Evolutionary conservation across 352 stramenopile genomes (phyloP).

Genomic region (Phytopythium oedochilum): DNA sequence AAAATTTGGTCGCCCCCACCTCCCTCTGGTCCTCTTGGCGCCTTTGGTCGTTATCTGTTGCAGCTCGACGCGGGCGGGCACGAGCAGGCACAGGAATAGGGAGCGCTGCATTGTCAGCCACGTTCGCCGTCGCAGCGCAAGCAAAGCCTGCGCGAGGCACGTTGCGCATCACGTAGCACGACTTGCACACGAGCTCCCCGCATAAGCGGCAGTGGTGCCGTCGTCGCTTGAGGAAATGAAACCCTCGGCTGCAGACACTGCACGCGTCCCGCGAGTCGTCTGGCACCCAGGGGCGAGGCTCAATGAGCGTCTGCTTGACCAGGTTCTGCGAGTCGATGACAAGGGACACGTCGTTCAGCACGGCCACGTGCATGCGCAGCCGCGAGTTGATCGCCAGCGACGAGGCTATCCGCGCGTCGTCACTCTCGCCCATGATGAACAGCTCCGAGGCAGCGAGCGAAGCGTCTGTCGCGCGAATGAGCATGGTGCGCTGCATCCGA

Average conservation of each 20-base stretch:
- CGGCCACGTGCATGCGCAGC: conserved; percentile 38
- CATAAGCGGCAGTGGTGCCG: conserved; percentile 49
- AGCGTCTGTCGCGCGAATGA: conserved; percentile 25
- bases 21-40: not conserved
- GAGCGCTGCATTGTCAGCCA: conserved; percentile 1
- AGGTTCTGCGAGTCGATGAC: conserved; percentile 55
- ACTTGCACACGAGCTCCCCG: conserved; percentile 45
- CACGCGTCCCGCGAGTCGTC: conserved; percentile 19
- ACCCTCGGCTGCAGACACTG: conserved; percentile 16
- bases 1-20: conserved; percentile 50
- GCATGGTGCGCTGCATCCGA: conserved; percentile 42
- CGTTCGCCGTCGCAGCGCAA: not conserved
- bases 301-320: conserved; percentile 25
- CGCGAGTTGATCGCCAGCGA: conserved; percentile 33
- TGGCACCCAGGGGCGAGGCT: conserved; percentile 29
- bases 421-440: conserved; percentile 34
- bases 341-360: conserved; percentile 48
- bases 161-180: conserved; percentile 35
- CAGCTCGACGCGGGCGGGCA: not conserved
- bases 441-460: conserved; percentile 34
- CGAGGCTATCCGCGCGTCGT: conserved; percentile 15
- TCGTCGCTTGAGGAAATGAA: conserved; percentile 21
- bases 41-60: not conserved
- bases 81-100: not conserved
- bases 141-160: conserved; percentile 19